Evolutionary conservation across 495 filamentous ascomycete species (phyloP), one percentile per base, ranked within the genome.

Genomic region (Pseudomonodictys pantanalensis): DNA sequence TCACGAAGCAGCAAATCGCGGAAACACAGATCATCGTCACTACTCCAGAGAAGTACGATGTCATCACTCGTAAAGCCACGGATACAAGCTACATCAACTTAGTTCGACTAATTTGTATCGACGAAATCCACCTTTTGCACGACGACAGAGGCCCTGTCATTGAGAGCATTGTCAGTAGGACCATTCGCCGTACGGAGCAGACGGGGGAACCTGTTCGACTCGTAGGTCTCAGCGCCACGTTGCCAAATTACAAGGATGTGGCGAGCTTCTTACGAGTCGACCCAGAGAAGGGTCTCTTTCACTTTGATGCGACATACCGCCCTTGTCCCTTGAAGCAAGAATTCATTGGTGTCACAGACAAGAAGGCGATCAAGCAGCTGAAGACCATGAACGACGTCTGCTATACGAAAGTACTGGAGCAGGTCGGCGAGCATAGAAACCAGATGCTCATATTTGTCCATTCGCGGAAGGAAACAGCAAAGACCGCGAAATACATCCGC

Each of bases 391-490:
- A 99, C 60, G 93, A 99, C 66, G 91, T 99, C 33, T 95, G 90
- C 48, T 97, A 99, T 71, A 95, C 85, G 43, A 99, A 99, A 70
- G 92, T 97, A 18, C 81, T 99, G 59, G 93, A 99, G 71, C 93
- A 98, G 68, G 93, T 97, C 23, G 92, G 92, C 0, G 82, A 85
- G 49, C 86, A 92, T 58, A 82, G 86, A 54, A 91, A 96, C 66
- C 93, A 99, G 73, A 96, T 99, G 91, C 83, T 99, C 41, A 92
- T 99, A 47, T 99, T 99, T 65, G 93, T 97, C 18, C 93, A 99
- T 69, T 99, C 93, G 23, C 78, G 93, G 54, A 99, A 99, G 70
- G 93, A 99, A 68, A 99, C 93, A 0, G 91, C 91, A 4, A 99
- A 97, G 73, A 99, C 93, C 0, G 93, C 92, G 5, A 90, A 87